These are phyloP conservation scores for Datisca glomerata DNA, from an alignment of 306 rosid species.

Conservation along the genomic window DNA sequence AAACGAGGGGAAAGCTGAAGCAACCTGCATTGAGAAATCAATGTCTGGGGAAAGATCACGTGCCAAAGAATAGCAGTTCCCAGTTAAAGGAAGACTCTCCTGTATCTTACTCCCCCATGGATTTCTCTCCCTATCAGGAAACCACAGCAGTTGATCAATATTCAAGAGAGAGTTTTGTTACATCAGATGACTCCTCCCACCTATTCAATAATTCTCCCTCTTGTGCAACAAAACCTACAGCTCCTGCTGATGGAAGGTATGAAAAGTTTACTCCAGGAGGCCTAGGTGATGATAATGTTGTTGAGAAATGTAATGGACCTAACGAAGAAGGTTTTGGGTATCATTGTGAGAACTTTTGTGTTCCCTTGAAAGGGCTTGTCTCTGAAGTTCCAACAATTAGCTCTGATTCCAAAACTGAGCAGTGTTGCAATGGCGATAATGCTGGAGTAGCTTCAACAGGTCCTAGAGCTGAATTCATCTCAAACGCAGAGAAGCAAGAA, in stretches of 20 bases:
- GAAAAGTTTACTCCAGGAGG: conserved; percentile 23
- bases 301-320: conserved; percentile 17
- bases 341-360: conserved; percentile 13
- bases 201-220: conserved; percentile 8
- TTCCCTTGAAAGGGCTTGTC: conserved; percentile 12
- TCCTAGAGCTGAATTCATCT: conserved; percentile 22
- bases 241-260: conserved; percentile 20
- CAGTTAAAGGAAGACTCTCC: conserved; percentile 36
- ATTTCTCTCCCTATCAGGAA: conserved; percentile 79
- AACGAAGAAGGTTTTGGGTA: conserved; percentile 6
- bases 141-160: conserved; percentile 25
- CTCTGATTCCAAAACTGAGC: conserved; percentile 27
- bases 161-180: conserved; percentile 21
- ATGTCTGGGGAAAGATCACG: conserved; percentile 20
- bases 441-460: conserved; percentile 21
- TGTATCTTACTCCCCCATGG: conserved; percentile 73
- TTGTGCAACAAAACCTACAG: conserved; percentile 16
- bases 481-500: conserved; percentile 26
- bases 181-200: conserved; percentile 18
- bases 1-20: conserved; percentile 37
- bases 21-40: conserved; percentile 31
- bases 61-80: conserved; percentile 30
- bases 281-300: conserved; percentile 9
- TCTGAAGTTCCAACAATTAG: conserved; percentile 26
- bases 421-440: conserved; percentile 11